Conservation (phyloP, 2,329 filamentous ascomycete genomes). For the Penicillium sp. region DNA sequence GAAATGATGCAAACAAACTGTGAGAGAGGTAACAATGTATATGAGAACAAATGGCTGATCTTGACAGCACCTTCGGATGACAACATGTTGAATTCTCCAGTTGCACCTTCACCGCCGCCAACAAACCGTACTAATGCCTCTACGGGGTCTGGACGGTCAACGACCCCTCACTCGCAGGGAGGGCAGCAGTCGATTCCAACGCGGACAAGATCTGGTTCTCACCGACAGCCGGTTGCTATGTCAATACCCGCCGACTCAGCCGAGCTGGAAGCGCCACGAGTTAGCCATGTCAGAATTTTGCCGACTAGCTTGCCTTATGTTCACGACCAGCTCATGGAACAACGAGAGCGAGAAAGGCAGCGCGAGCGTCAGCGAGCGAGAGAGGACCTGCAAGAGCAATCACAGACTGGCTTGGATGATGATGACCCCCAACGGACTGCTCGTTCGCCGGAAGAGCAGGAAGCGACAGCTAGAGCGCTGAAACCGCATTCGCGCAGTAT, state of each 20-base stretch:
- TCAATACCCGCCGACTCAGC: conserved; percentile 33
- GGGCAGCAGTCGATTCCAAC: conserved; percentile 26
- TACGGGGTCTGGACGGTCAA: conserved; percentile 26
- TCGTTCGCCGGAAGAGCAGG: conserved; percentile 71
- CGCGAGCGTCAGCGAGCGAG: conserved; percentile 34
- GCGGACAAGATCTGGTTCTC: conserved; percentile 32
- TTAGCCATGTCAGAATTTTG: conserved; percentile 88
- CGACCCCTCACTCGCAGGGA: conserved; percentile 26
- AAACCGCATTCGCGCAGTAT: conserved; percentile 82
- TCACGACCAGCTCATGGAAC: conserved; percentile 86
- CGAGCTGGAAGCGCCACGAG: conserved; percentile 57
- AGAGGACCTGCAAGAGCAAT: conserved; percentile 47
- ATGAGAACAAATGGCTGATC: conserved; percentile 14
- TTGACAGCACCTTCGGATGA: conserved; percentile 43
- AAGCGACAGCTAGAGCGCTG: conserved; percentile 77
- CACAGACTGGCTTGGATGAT: conserved; percentile 21
- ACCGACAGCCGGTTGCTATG: conserved; percentile 31
- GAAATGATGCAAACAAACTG: conserved; percentile 95
- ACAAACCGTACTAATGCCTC: conserved; percentile 28
- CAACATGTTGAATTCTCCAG: conserved; percentile 34
- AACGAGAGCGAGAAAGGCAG: conserved; percentile 43
- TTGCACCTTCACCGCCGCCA: conserved; percentile 35
- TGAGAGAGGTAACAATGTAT: conserved; percentile 57
- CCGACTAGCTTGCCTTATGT: conserved; percentile 90
- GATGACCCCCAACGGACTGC: conserved; percentile 29